Conservation (phyloP, 176 grass and related monocot species). For the Guadua angustifolia region DNA sequence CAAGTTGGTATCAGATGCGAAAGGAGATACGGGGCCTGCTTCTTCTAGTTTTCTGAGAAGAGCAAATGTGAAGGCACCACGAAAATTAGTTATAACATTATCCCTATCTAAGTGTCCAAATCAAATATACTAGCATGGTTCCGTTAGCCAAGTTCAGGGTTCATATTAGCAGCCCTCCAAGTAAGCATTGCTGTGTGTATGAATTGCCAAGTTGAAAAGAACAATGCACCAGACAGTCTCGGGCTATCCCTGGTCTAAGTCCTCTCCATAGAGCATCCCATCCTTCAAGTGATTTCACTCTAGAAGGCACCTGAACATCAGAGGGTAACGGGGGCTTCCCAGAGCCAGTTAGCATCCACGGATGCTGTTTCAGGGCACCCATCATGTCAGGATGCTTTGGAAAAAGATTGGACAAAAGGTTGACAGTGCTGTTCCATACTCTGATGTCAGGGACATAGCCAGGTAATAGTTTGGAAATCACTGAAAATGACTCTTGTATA, state of each 20-base stretch:
- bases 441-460: slow-evolving; percentile 66
- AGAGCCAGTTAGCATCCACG: slow-evolving; percentile 92
- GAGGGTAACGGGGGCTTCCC: slow-evolving; percentile 75
- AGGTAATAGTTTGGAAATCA: slow-evolving; percentile 75
- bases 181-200: slow-evolving; percentile 71
- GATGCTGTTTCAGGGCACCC: slow-evolving; percentile 73
- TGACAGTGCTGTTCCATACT: slow-evolving; percentile 63
- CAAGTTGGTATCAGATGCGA: too few relatives aligned
- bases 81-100: background rate
- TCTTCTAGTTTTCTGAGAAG: slow-evolving; percentile 77
- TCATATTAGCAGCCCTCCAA: slow-evolving; percentile 76
- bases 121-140: slow-evolving; percentile 7
- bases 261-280: slow-evolving; percentile 90
- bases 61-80: background rate
- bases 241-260: slow-evolving; percentile 73
- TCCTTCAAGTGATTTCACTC: slow-evolving; percentile 81
- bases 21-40: slow-evolving; percentile 63
- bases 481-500: slow-evolving; percentile 51
- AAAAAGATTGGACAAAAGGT: slow-evolving; percentile 76
- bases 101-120: slow-evolving; percentile 26
- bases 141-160: slow-evolving; percentile 74
- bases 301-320: slow-evolving; percentile 77
- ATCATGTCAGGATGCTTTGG: slow-evolving; percentile 68
- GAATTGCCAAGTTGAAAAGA: slow-evolving; percentile 95
- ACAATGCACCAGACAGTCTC: slow-evolving; percentile 88